Conservation (phyloP, 345 rosid species). For the Murraya paniculata region DNA sequence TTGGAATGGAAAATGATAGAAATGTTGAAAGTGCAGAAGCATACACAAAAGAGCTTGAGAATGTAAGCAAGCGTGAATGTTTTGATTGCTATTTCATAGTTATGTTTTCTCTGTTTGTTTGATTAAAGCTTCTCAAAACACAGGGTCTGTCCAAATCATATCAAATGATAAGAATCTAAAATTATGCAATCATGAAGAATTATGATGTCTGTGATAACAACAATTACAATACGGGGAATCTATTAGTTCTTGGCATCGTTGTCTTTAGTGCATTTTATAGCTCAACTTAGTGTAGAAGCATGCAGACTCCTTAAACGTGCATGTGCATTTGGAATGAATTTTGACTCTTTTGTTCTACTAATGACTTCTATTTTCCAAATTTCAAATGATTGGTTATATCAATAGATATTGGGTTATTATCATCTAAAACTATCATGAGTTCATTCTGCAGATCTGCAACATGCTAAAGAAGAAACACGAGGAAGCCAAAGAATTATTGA, state of each 20-base stretch:
- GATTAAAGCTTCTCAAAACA: background rate
- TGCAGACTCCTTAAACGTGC: background rate
- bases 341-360: background rate
- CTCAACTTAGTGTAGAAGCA: background rate
- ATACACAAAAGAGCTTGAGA: conserved; percentile 74
- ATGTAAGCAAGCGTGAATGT: conserved; percentile 43
- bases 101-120: background rate
- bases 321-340: background rate
- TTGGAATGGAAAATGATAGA: conserved; percentile 42
- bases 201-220: background rate
- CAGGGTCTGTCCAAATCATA: background rate
- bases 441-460: conserved; percentile 61
- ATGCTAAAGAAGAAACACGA: conserved; percentile 79
- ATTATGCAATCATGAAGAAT: background rate
- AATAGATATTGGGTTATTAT: background rate
- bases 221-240: background rate
- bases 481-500: conserved; percentile 80
- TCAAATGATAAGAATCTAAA: background rate
- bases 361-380: background rate
- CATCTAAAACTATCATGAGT: background rate
- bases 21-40: conserved; percentile 76
- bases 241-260: background rate
- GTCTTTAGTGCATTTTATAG: background rate
- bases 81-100: background rate
- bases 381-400: background rate